Percentiles rank a stretch among this genome's conserved stretches.
phyloP scores from a whole-genome alignment of 179 eudicot genomes.

The Beta lomatogona region DNA sequence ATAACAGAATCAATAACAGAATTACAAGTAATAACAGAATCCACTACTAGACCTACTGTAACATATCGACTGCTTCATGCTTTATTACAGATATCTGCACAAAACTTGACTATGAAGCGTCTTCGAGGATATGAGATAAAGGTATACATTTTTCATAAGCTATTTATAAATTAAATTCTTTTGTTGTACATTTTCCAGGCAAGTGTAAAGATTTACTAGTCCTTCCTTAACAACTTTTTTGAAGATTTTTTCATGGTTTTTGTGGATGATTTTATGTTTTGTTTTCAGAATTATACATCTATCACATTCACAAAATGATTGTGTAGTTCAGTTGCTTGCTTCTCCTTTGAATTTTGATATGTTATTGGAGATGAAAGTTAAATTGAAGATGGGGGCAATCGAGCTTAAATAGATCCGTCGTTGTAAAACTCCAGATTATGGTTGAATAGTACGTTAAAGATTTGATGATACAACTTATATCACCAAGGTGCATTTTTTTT shows the following conservation, averaged over 20 bases:
- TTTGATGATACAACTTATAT: background rate
- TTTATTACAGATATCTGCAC: constrained; percentile 71
- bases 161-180: background rate
- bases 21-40: no score
- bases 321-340: no score
- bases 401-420: background rate
- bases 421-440: background rate
- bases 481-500: background rate
- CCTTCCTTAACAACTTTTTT: background rate
- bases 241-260: background rate
- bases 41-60: no score
- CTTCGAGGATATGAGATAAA: constrained; percentile 89
- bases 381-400: background rate
- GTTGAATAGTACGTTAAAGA: background rate
- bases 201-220: background rate
- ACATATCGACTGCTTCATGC: constrained; percentile 23
- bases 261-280: background rate
- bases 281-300: no score
- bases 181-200: background rate
- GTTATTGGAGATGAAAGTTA: no score
- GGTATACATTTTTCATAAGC: constrained; percentile 43
- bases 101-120: constrained; percentile 88
- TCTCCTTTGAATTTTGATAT: no score
- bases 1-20: no score
- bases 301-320: no score